Evolutionary conservation across 495 filamentous ascomycete species (phyloP).

Genomic region (Penicillium riverlandense): DNA sequence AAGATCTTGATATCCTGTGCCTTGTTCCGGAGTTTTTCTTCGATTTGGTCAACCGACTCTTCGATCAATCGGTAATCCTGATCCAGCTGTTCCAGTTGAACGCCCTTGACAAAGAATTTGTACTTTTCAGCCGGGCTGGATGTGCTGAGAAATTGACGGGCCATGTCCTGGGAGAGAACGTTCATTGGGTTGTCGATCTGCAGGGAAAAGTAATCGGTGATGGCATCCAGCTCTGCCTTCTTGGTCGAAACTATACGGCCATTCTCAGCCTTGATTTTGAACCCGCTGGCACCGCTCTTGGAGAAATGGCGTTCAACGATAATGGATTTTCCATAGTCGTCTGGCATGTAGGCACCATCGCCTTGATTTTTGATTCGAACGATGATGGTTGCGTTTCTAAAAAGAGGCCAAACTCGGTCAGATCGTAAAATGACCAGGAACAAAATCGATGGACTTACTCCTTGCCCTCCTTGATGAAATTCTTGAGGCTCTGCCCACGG

Average conservation of each 20-base stretch:
- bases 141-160: constrained; percentile 83
- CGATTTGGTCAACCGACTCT: constrained; percentile 61
- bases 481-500: constrained; percentile 83
- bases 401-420: not conserved
- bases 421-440: constrained; percentile 17
- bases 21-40: constrained; percentile 45
- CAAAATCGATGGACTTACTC: constrained; percentile 42
- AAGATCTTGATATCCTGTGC: constrained; percentile 43
- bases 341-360: constrained; percentile 72
- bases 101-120: constrained; percentile 93
- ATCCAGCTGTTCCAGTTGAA: constrained; percentile 86
- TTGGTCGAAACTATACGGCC: constrained; percentile 73
- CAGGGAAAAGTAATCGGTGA: constrained; percentile 85
- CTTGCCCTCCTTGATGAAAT: constrained; percentile 83
- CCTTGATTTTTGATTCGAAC: constrained; percentile 89
- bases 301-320: constrained; percentile 85
- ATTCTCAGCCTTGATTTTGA: constrained; percentile 72
- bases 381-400: constrained; percentile 42
- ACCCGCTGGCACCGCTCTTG: constrained; percentile 67
- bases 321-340: constrained; percentile 79
- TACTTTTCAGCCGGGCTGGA: constrained; percentile 82
- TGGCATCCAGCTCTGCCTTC: constrained; percentile 82
- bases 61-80: constrained; percentile 81
- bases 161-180: constrained; percentile 93
- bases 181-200: constrained; percentile 98